Conservation (phyloP, 75 land plant genomes). For the Azolla pinnata region DNA sequence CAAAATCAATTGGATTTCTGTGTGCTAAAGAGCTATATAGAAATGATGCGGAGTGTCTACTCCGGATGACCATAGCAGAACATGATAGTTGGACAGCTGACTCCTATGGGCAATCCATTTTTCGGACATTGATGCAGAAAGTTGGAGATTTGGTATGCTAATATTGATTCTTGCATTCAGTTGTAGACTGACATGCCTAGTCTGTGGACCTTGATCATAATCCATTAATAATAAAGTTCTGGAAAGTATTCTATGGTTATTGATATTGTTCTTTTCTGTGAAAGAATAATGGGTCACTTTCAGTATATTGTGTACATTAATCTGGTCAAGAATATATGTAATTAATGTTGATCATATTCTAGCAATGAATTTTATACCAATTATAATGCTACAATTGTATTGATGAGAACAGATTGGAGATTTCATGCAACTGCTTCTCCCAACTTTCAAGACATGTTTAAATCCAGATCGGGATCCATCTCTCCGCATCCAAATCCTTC, state of each 20-base stretch:
- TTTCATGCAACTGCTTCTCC: conserved; percentile 16
- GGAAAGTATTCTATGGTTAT: too few species aligned
- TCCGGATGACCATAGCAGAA: conserved; percentile 12
- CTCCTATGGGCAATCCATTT: conserved; percentile 15
- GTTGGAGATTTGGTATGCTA: conserved; percentile 15
- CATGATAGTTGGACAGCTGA: conserved; percentile 25
- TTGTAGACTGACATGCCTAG: too few species aligned
- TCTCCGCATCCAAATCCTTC: conserved; percentile 23
- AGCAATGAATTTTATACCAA: not conserved
- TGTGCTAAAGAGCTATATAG: conserved; percentile 20
- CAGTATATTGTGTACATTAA: too few species aligned
- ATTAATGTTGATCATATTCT: too few species aligned
- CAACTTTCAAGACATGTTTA: conserved; percentile 16
- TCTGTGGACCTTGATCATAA: too few species aligned
- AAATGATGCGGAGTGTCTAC: conserved; percentile 5
- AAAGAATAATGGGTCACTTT: too few species aligned
- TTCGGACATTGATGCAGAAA: conserved; percentile 25
- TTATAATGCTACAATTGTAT: not conserved
- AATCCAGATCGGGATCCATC: conserved; percentile 27
- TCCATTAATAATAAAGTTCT: too few species aligned
- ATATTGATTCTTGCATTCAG: too few species aligned
- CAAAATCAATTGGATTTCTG: conserved; percentile 10
- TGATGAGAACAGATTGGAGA: conserved; percentile 18
- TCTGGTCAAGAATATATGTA: too few species aligned
- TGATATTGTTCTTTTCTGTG: too few species aligned